phyloP scores from a whole-genome alignment of 2,329 filamentous ascomycete genomes.

The Colletotrichum musicola region DNA sequence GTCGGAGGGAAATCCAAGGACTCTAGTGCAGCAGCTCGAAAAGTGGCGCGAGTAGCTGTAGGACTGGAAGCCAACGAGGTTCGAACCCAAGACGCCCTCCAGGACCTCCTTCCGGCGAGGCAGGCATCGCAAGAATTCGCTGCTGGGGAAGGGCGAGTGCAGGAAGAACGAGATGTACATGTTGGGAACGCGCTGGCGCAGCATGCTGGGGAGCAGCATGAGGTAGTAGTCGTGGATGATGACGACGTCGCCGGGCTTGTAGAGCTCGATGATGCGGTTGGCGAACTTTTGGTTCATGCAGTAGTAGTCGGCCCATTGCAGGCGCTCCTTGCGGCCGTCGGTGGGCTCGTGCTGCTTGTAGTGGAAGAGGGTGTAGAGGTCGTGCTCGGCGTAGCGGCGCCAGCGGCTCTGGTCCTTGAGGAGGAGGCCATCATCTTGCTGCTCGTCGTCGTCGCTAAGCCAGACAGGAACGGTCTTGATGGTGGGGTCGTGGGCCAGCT shows the following conservation, averaged over 20 bases:
- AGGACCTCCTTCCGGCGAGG: slow-evolving; percentile 90
- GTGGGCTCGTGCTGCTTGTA: slow-evolving; percentile 95
- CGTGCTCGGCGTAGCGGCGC: slow-evolving; percentile 90
- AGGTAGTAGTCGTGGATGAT: slow-evolving; percentile 96
- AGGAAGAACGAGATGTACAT: slow-evolving; percentile 97
- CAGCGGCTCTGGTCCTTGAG: slow-evolving; percentile 88
- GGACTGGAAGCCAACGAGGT: slow-evolving; percentile 95
- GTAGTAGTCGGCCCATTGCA: slow-evolving; percentile 93
- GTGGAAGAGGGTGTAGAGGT: slow-evolving; percentile 93
- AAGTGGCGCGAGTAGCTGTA: slow-evolving; percentile 97
- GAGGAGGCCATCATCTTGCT: slow-evolving; percentile 73
- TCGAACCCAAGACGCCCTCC: slow-evolving; percentile 89
- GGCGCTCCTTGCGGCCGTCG: slow-evolving; percentile 83
- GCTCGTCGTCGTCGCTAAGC: slow-evolving; percentile 83
- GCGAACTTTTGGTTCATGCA: slow-evolving; percentile 94
- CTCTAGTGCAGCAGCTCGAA: slow-evolving; percentile 90
- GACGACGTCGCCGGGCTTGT: slow-evolving; percentile 92
- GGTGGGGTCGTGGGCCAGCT: slow-evolving; percentile 78
- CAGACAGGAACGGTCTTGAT: slow-evolving; percentile 90
- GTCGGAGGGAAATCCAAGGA: slow-evolving; percentile 91
- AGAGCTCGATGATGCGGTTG: slow-evolving; percentile 86
- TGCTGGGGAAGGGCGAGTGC: slow-evolving; percentile 94
- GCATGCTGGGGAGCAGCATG: slow-evolving; percentile 87
- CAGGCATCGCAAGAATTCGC: slow-evolving; percentile 92
- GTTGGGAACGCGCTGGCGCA: slow-evolving; percentile 86